Evolutionary conservation across 1,139 yeast genomes (phyloP).

Genomic region (Candida sojae): DNA sequence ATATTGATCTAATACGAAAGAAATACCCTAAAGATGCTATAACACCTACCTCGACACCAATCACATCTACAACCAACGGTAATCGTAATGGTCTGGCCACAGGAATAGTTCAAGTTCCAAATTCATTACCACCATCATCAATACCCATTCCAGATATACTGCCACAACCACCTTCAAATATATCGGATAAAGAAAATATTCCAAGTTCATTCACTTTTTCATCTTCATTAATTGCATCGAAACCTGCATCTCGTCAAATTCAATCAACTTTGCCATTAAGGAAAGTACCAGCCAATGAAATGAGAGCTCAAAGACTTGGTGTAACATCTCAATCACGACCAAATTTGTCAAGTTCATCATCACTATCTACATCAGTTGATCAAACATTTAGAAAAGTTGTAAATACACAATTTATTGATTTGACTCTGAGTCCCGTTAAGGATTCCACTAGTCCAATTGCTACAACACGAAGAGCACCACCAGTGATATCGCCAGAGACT

Average conservation of each 20-base stretch:
- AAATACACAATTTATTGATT: not conserved
- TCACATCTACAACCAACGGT: not conserved
- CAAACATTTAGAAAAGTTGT: not conserved
- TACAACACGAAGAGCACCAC: slow-evolving; percentile 2
- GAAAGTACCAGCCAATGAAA: slow-evolving; percentile 1
- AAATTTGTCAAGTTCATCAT: not conserved
- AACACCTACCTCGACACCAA: not conserved
- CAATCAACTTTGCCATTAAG: slow-evolving; percentile 4
- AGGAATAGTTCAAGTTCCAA: not conserved
- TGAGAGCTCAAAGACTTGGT: not conserved
- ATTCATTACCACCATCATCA: slow-evolving; percentile 3
- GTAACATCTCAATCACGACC: not conserved
- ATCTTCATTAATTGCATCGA: not conserved
- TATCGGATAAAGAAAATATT: slow-evolving; percentile 5
- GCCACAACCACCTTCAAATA: not conserved
- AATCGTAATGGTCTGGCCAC: not conserved
- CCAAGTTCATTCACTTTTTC: slow-evolving; percentile 1
- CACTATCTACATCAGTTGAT: not conserved
- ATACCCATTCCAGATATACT: not conserved
- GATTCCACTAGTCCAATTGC: not conserved
- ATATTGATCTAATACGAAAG: slow-evolving; percentile 15
- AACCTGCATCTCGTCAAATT: not conserved
- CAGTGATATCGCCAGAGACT: not conserved
- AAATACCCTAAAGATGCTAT: slow-evolving; percentile 13
- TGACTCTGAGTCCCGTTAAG: slow-evolving; percentile 1